A percentile compares a stretch with the other conserved stretches of the same genome.
These are phyloP conservation scores for Syncephalastrum racemosum DNA, from an alignment of 371 early-diverging fungal genomes.

Conservation along the genomic window DNA sequence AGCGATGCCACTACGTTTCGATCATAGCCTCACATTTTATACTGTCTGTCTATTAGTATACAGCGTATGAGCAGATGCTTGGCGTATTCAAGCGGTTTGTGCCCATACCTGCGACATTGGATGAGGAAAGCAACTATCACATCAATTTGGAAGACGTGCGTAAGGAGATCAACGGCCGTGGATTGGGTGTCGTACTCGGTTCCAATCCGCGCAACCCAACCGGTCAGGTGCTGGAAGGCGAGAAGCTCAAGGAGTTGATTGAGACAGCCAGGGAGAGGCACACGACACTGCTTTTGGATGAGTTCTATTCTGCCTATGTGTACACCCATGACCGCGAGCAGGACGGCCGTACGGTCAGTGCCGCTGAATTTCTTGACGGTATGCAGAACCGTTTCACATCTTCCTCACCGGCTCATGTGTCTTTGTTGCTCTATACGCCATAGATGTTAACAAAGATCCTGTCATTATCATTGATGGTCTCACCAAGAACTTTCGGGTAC, in stretches of 20 bases:
- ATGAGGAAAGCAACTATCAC: slow-evolving; percentile 40
- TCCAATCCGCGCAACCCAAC: slow-evolving; percentile 59
- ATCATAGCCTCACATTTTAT: too few relatives aligned
- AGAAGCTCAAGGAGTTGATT: slow-evolving; percentile 36
- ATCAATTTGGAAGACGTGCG: slow-evolving; percentile 37
- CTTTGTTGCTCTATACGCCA: neutral
- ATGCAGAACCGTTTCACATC: neutral
- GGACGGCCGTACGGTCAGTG: slow-evolving; percentile 41
- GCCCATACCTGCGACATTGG: slow-evolving; percentile 51
- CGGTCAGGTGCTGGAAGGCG: slow-evolving; percentile 49
- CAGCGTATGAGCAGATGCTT: slow-evolving; percentile 49
- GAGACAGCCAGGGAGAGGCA: slow-evolving; percentile 37
- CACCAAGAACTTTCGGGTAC: slow-evolving; percentile 47
- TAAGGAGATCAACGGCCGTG: slow-evolving; percentile 44
- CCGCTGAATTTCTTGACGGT: slow-evolving; percentile 36
- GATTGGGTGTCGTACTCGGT: slow-evolving; percentile 47
- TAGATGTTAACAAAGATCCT: slow-evolving; percentile 49
- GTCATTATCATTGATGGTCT: slow-evolving; percentile 46
- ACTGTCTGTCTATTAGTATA: slow-evolving; percentile 22
- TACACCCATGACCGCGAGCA: slow-evolving; percentile 31
- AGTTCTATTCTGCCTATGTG: slow-evolving; percentile 55
- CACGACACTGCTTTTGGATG: slow-evolving; percentile 48
- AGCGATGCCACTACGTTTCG: too few relatives aligned
- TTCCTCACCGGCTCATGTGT: neutral
- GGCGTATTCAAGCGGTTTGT: slow-evolving; percentile 52